Conservation (phyloP, 495 filamentous ascomycete genomes). For the Mytilinidion resinicola region DNA sequence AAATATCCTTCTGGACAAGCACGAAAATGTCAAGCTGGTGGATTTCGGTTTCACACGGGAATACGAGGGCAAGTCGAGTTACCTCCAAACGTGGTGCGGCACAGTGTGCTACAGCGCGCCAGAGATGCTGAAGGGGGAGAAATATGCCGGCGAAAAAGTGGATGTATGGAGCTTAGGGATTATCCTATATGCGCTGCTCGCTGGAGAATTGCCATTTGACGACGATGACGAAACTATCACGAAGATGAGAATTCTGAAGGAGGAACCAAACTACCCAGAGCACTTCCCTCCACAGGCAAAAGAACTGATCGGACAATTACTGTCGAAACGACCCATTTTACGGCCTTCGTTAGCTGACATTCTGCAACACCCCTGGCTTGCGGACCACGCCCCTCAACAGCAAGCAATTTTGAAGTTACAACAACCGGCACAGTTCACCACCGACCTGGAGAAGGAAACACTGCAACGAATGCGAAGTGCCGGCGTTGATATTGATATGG, state of each 20-base stretch:
- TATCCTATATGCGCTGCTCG: slow-evolving; percentile 87
- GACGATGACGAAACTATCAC: slow-evolving; percentile 81
- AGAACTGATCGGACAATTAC: slow-evolving; percentile 63
- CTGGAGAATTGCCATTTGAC: slow-evolving; percentile 91
- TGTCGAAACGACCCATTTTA: slow-evolving; percentile 83
- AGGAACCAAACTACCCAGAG: slow-evolving; percentile 79
- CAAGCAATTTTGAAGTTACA: slow-evolving; percentile 83
- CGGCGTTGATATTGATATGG: slow-evolving; percentile 86
- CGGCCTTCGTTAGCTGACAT: slow-evolving; percentile 84
- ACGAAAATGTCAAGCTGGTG: slow-evolving; percentile 97
- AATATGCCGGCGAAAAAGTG: slow-evolving; percentile 94
- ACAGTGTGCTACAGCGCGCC: slow-evolving; percentile 97
- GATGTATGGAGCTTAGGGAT: slow-evolving; percentile 98
- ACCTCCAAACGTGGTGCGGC: slow-evolving; percentile 95
- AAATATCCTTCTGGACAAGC: slow-evolving; percentile 93
- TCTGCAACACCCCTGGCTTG: slow-evolving; percentile 78
- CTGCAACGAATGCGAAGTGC: slow-evolving; percentile 91
- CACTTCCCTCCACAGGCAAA: slow-evolving; percentile 71
- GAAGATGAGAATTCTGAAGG: slow-evolving; percentile 72
- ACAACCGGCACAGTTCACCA: slow-evolving; percentile 79
- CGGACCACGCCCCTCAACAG: slow-evolving; percentile 82
- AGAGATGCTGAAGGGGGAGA: slow-evolving; percentile 97
- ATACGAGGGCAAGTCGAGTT: slow-evolving; percentile 91
- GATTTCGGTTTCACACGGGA: slow-evolving; percentile 98
- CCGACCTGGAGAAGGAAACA: slow-evolving; percentile 81